Conservation (phyloP, 2,329 filamentous ascomycete species). For the Pestalotiopsis sp. region DNA sequence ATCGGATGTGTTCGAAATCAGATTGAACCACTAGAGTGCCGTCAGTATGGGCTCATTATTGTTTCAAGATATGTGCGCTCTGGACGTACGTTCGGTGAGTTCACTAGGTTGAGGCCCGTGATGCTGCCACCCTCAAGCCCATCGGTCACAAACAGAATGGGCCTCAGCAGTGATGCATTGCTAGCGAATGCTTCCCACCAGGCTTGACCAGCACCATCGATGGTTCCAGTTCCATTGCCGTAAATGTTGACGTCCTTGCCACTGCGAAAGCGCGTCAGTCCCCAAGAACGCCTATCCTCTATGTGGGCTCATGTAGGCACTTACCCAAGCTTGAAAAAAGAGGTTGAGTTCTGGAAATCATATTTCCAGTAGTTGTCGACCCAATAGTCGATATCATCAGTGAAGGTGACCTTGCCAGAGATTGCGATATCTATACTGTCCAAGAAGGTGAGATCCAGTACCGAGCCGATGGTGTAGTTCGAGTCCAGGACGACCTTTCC, state of each 20-base stretch:
- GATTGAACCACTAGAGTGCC: slow-evolving; percentile 59
- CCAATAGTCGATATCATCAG: slow-evolving; percentile 71
- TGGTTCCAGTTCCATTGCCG: slow-evolving; percentile 45
- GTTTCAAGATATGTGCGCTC: not conserved
- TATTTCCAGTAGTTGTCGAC: slow-evolving; percentile 65
- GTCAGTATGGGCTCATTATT: not conserved
- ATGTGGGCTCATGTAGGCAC: no score
- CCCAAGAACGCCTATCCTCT: not conserved
- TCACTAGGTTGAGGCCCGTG: slow-evolving; percentile 61
- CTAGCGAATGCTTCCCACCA: slow-evolving; percentile 66
- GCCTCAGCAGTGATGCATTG: slow-evolving; percentile 55
- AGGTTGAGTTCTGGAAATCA: slow-evolving; percentile 66
- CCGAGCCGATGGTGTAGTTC: slow-evolving; percentile 65
- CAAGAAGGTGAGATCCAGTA: slow-evolving; percentile 67
- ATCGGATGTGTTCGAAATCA: slow-evolving; percentile 67
- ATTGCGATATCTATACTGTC: slow-evolving; percentile 64
- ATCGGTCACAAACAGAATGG: slow-evolving; percentile 59
- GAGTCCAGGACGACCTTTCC: slow-evolving; percentile 63
- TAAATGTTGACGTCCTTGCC: slow-evolving; percentile 63
- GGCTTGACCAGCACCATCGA: slow-evolving; percentile 66
- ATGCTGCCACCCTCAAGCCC: slow-evolving; percentile 61
- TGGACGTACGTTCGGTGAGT: slow-evolving; percentile 45
- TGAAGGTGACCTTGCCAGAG: slow-evolving; percentile 61
- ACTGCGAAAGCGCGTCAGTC: slow-evolving; percentile 19
- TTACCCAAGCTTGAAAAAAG: slow-evolving; percentile 47